Evolutionary conservation across 768 basidiomycete species (phyloP).

Genomic region (Leccinum olivaceopallidum): DNA sequence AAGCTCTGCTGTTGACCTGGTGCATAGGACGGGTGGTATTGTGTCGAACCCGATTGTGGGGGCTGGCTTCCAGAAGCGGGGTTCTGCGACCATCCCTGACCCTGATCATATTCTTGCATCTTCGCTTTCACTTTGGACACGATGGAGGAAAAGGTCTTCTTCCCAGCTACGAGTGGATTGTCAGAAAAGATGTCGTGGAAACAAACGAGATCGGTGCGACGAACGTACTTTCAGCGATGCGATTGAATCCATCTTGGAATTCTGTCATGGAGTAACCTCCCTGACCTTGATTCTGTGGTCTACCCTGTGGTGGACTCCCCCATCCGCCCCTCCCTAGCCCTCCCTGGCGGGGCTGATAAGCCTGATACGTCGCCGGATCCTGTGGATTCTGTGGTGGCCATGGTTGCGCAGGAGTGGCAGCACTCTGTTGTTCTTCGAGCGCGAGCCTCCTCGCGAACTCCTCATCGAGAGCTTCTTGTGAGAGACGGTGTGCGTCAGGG

Average conservation of each 20-base stretch:
- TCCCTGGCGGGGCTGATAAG: conserved; percentile 26
- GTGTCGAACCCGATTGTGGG: neutral
- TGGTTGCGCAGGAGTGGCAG: conserved; percentile 11
- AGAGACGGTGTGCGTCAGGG: conserved; percentile 15
- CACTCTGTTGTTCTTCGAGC: conserved; percentile 53
- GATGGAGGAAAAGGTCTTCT: conserved; percentile 72
- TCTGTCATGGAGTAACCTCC: conserved; percentile 58
- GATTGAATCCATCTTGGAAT: conserved; percentile 71
- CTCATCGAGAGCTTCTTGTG: conserved; percentile 77
- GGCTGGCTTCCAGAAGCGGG: neutral
- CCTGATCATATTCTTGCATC: conserved; percentile 76
- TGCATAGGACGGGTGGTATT: neutral
- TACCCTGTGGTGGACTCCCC: conserved; percentile 6
- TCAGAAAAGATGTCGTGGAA: neutral
- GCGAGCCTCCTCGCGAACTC: conserved; percentile 72
- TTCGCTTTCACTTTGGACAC: conserved; percentile 81
- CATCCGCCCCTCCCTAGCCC: conserved; percentile 5
- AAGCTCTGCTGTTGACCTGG: conserved; percentile 2
- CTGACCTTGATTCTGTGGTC: conserved; percentile 21
- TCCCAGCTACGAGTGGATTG: conserved; percentile 52
- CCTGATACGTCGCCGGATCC: conserved; percentile 18
- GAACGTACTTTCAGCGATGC: conserved; percentile 74
- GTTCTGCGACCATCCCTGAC: conserved; percentile 23
- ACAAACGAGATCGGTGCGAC: neutral
- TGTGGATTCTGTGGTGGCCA: conserved; percentile 16